These are phyloP conservation scores for Buxus sempervirens DNA, from an alignment of 164 flowering plant genomes.

Conservation along the genomic window DNA sequence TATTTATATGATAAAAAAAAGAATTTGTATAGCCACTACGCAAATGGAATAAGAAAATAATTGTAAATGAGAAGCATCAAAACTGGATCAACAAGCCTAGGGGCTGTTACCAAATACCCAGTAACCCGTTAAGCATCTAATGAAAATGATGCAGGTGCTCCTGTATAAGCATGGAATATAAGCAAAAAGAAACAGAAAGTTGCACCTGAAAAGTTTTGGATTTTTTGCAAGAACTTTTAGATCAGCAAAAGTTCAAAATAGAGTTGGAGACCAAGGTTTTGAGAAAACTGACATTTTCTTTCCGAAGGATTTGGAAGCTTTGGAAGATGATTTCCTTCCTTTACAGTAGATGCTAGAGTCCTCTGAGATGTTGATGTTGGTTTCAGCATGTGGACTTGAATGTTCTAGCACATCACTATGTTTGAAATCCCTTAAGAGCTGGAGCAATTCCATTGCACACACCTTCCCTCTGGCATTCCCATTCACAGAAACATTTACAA, in stretches of 20 bases:
- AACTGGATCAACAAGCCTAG: background rate
- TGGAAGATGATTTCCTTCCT: conserved; percentile 26
- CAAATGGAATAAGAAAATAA: too few relatives aligned
- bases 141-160: background rate
- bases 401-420: conserved; percentile 21
- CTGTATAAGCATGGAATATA: background rate
- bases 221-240: background rate
- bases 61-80: background rate
- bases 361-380: conserved; percentile 13
- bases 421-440: conserved; percentile 39
- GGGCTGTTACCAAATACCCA: background rate
- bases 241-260: conserved; percentile 4
- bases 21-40: too few relatives aligned
- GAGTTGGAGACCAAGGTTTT: conserved; percentile 16
- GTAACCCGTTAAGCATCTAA: background rate
- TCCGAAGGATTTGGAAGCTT: conserved; percentile 23
- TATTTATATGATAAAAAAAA: too few relatives aligned
- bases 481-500: conserved; percentile 42
- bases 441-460: conserved; percentile 56
- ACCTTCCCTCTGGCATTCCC: conserved; percentile 56
- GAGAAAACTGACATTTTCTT: conserved; percentile 22
- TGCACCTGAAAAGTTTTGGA: background rate
- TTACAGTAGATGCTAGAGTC: conserved; percentile 2
- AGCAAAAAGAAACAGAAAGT: background rate
- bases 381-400: conserved; percentile 4